A percentile compares a stretch with the other conserved stretches of the same genome.
Evolutionary conservation across 805 yeast species (phyloP).

Genomic region (Kodamaea lidongshanica): DNA sequence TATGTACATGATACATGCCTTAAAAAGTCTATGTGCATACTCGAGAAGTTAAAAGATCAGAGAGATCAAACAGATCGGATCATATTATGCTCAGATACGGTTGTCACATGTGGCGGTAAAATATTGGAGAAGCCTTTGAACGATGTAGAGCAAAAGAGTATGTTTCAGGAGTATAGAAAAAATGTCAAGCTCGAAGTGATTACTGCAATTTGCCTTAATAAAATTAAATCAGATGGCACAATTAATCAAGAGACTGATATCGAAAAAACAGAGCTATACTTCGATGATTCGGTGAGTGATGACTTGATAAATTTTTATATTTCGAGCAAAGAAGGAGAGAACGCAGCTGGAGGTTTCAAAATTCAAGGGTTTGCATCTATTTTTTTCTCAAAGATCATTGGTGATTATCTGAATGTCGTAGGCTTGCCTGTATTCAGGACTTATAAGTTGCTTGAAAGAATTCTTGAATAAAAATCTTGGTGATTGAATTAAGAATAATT

Average conservation of each 20-base stretch:
- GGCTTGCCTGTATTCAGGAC: slow-evolving; percentile 74
- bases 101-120: slow-evolving; percentile 50
- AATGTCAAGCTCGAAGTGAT: slow-evolving; percentile 23
- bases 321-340: slow-evolving; percentile 62
- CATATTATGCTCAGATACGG: slow-evolving; percentile 73
- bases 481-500: too few relatives aligned
- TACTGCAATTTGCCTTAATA: slow-evolving; percentile 28
- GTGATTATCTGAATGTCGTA: slow-evolving; percentile 82
- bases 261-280: slow-evolving; percentile 42
- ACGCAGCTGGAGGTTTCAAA: slow-evolving; percentile 90
- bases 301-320: slow-evolving; percentile 59
- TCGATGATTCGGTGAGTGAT: slow-evolving; percentile 43
- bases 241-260: slow-evolving; percentile 7
- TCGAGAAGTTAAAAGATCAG: slow-evolving; percentile 31
- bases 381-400: slow-evolving; percentile 56
- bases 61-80: slow-evolving; percentile 17
- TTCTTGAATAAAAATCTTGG: too few relatives aligned
- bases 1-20: slow-evolving; percentile 70
- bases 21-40: slow-evolving; percentile 61
- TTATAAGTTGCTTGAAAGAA: slow-evolving; percentile 35
- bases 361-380: slow-evolving; percentile 70
- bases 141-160: slow-evolving; percentile 20
- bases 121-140: slow-evolving; percentile 74
- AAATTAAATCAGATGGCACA: slow-evolving; percentile 9
- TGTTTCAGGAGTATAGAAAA: slow-evolving; percentile 22